Base-by-base conservation (phyloP, 768 basidiomycete species). In the Leucosporidium creatinivorum region DNA sequence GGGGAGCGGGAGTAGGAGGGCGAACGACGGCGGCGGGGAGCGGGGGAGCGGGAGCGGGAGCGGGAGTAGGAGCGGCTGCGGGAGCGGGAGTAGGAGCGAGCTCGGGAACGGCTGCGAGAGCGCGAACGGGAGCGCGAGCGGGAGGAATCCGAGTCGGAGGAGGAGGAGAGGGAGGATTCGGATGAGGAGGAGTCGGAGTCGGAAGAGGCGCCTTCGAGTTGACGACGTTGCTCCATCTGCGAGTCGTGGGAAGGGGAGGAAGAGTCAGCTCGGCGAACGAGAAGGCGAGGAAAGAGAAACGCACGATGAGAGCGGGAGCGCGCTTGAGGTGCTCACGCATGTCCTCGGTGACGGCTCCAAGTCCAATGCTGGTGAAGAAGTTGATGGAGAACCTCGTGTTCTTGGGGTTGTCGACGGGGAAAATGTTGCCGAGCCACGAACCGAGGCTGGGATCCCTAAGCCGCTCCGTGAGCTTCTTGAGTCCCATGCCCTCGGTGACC, bases 241-340 rank as follows among this genome's bases (percentile, higher is more conserved):
- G 60, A 58, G 54, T 23, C 51, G 28, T 2, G 28, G 17, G 18
- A 7, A 44, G 39, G 3, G 44, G 44, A 17, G 28, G 1, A 26
- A 2, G 26, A 49, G 60, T 58, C 44, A 58, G 60, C 25, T 30
- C 17, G 17, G 17, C n/a, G 18, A 44, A 10, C 3, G 9, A 10
- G 15, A 30, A 17, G 15, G 33, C 48, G 65, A 19, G 23, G 25
- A 44, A 0, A 2, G 19, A 10, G 17, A 36, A n/a, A 52, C 64
- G 57, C 28, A 96, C 88, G 75, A 97, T 91, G 55, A 96, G 79
- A 55, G 85, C 84, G 3, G 94, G 94, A 1, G 92, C 93, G 74
- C 93, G 93, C 91, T 94, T 91, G 68, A 99, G 81, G 76, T 91
- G 93, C 76, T 93, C 93, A 77, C 96, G 84, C 96, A 98, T 97